A percentile compares a stretch with the other conserved stretches of the same genome.
phyloP scores from a whole-genome alignment of 2,329 filamentous ascomycete species.

The Gyromitra esculenta region DNA sequence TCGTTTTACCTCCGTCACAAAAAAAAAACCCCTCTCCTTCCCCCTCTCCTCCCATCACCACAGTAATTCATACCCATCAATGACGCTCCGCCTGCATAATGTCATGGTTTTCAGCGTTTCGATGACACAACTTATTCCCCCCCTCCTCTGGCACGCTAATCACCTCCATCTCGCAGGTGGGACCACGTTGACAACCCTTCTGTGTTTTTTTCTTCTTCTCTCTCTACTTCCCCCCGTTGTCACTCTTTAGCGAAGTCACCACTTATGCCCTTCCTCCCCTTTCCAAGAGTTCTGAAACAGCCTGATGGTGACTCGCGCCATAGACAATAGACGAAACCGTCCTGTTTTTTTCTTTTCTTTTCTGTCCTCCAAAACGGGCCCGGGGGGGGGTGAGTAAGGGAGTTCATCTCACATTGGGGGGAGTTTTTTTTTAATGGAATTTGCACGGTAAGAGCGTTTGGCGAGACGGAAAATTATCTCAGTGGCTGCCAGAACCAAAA shows the following conservation, averaged over 20 bases:
- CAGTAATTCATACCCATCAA: not conserved
- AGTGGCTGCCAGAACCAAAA: not conserved
- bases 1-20: not conserved
- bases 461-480: not conserved
- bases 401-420: too few species aligned
- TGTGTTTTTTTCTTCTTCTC: not conserved
- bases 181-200: conserved; percentile 2
- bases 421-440: not conserved
- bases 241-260: conserved; percentile 3
- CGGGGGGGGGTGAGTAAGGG: too few species aligned
- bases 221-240: not conserved
- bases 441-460: not conserved
- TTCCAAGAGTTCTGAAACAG: not conserved
- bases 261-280: not conserved
- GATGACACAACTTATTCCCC: conserved; percentile 3
- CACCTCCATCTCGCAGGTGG: not conserved
- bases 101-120: not conserved
- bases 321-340: conserved; percentile 3
- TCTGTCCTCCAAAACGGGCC: too few species aligned
- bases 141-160: not conserved
- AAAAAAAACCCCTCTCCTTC: too few species aligned
- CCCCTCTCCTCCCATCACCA: not conserved
- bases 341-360: not conserved
- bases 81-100: conserved; percentile 5
- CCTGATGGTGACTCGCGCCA: conserved; percentile 1